A percentile compares a stretch with the other conserved stretches of the same genome.
phyloP scores from a whole-genome alignment of 371 early-diverging fungal genomes.

The Syncephalastrum racemosum region DNA sequence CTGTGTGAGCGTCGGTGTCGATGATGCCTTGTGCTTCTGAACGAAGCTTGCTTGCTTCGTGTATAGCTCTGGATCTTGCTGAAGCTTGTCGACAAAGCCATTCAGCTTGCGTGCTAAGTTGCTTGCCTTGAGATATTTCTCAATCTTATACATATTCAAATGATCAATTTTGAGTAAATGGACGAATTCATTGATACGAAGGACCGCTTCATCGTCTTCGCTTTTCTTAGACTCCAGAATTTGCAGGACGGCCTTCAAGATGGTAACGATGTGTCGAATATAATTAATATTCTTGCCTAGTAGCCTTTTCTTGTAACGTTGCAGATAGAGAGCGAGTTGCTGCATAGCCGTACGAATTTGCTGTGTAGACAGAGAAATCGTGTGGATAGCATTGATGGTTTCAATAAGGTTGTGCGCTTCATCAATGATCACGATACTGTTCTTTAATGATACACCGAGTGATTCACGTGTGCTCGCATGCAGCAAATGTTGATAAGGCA shows the following conservation, averaged over 20 bases:
- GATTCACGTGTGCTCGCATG: constrained; percentile 75
- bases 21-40: not conserved
- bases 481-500: constrained; percentile 88
- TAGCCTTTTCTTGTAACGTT: constrained; percentile 68
- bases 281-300: constrained; percentile 75
- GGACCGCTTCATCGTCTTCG: constrained; percentile 31
- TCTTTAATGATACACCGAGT: constrained; percentile 69
- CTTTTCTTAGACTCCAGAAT: constrained; percentile 27
- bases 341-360: constrained; percentile 53
- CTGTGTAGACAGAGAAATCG: constrained; percentile 42
- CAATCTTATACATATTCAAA: constrained; percentile 84
- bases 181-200: constrained; percentile 72
- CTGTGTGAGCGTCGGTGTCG: constrained; percentile 48
- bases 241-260: constrained; percentile 39
- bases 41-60: constrained; percentile 14
- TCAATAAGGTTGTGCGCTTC: constrained; percentile 91
- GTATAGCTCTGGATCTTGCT: constrained; percentile 36
- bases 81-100: constrained; percentile 52
- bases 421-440: constrained; percentile 82
- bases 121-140: constrained; percentile 68
- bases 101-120: constrained; percentile 75
- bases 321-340: constrained; percentile 69
- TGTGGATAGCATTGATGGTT: constrained; percentile 65
- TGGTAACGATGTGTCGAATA: constrained; percentile 66
- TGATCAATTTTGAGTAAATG: constrained; percentile 72